Evolutionary conservation across 257 asterid genomes (phyloP), one percentile per base, ranked within the genome.

Genomic region (Scutellaria baicalensis): DNA sequence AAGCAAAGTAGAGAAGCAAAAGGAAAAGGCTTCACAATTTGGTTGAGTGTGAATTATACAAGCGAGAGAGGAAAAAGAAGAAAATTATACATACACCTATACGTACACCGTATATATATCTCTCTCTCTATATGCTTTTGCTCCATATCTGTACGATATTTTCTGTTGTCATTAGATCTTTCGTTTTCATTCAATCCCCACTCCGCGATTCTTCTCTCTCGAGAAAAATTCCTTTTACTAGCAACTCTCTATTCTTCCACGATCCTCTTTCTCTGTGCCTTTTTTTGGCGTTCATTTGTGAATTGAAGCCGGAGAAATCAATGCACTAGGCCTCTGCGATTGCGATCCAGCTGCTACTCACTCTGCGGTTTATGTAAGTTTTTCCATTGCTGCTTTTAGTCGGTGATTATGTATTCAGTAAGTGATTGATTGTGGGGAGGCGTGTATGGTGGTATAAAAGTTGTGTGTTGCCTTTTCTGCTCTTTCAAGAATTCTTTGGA

Each of bases 131-230:
- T 43, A 54, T 40, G 17, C n/a, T 38, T n/a, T 42, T 47, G 35
- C 60, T 55, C 47, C 67, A 18, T 44, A 16, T 36, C 10, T 18
- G 12, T 50, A 36, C 39, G 27, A 27, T 52, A 40, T 62, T 10
- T 16, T 48, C n/a, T n/a, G 17, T 21, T 51, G 55, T 50, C 40
- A 57, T 56, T 57, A 56, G 84, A 81, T 81, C 82, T 69, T 75
- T 72, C 80, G 58, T 77, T 80, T 68, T 72, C 79, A 59, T 75
- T 64, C 71, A 58, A 77, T 79, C 84, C 63, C 69, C 43, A 6
- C 57, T 74, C 59, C 52, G 49, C 52, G 81, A 66, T 60, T 59
- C 42, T 38, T 79, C 49, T 38, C 23, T 39, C 40, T 65, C 49
- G 49, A 71, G 74, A 33, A 21, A 27, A 68, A 69, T 69, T 49